Conservation (phyloP, 371 early-diverging fungal genomes). For the Saksenaea oblongispora region DNA sequence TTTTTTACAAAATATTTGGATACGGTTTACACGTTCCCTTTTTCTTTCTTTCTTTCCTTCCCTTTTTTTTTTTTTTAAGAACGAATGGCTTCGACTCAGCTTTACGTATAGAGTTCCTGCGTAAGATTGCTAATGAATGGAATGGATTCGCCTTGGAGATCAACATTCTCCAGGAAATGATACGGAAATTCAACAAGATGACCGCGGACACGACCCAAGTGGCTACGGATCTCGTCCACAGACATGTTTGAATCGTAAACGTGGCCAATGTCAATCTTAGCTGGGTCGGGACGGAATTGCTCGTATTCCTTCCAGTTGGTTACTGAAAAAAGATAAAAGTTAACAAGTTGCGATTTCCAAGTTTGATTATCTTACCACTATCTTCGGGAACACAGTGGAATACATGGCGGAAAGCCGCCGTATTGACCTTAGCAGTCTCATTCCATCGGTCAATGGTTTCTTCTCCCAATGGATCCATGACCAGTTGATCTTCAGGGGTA, state of each 20-base stretch:
- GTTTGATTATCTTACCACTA: conserved; percentile 24
- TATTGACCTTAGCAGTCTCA: conserved; percentile 60
- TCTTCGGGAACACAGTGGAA: conserved; percentile 82
- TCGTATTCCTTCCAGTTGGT: conserved; percentile 68
- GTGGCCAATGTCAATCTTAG: conserved; percentile 37
- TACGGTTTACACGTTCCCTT: neutral
- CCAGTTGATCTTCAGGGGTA: conserved; percentile 37
- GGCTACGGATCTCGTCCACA: conserved; percentile 36
- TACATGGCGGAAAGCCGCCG: conserved; percentile 63
- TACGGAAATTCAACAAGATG: conserved; percentile 78
- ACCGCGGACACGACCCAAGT: conserved; percentile 54
- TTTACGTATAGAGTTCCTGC: conserved; percentile 43
- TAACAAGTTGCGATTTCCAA: neutral
- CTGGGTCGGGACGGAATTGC: conserved; percentile 53
- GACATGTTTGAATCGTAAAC: conserved; percentile 38
- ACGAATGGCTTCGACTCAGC: neutral
- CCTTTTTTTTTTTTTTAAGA: neutral
- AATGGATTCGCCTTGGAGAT: conserved; percentile 40
- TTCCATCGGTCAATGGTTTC: conserved; percentile 57
- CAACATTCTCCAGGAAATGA: conserved; percentile 64
- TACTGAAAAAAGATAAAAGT: conserved; percentile 29
- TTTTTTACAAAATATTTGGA: neutral
- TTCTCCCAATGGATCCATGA: conserved; percentile 65
- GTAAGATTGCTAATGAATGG: conserved; percentile 30
- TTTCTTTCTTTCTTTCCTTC: neutral